Evolutionary conservation across 116 monocot species (phyloP), one percentile per base, ranked within the genome.

Genomic region (Papilionanthe hybrid): DNA sequence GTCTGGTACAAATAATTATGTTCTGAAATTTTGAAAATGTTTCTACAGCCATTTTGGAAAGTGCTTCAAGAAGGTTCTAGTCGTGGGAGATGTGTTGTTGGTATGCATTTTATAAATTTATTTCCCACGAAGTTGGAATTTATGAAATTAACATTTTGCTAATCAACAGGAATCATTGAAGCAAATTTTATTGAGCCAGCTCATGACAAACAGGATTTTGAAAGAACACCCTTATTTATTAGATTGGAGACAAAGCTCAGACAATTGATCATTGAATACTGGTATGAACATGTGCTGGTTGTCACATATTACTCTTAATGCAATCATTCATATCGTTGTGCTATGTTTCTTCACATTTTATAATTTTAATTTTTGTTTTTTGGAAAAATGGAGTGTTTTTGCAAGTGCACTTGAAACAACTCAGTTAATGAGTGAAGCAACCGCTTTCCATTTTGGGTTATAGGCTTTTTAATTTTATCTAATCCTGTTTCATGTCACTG

Each of bases 131-230:
- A 13, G 69, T 75, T 15, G 29, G 55, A 41, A 10, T 65, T 8
- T 58, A 42, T 50, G 32, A 72, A 68, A 68, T 69, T 76, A 69
- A 60, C 30, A 11, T 75, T 3, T 53, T 77, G 5, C 48, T 72
- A 11, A 68, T 27, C 74, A 84, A 53, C 79, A 92, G 92, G 96
- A 75, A 74, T 90, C 76, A 86, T 93, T 60, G 96, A 96, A 83
- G 93, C 96, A 60, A 93, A 96, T 84, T 96, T 93, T 83, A 93
- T 96, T 23, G 93, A 93, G 75, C 93, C 95, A 45, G 93, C 95
- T 79, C 95, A 95, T 85, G 95, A 95, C 87, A 95, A 95, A 77
- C 93, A 96, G 80, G 96, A 96, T 76, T 96, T 96, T 89, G 96
- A 96, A 78, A 93, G 96, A 80, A 88, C 96, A 30, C 85, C 88